Evolutionary conservation across 352 stramenopile species (phyloP).

Genomic region (Pythium plurisporium): DNA sequence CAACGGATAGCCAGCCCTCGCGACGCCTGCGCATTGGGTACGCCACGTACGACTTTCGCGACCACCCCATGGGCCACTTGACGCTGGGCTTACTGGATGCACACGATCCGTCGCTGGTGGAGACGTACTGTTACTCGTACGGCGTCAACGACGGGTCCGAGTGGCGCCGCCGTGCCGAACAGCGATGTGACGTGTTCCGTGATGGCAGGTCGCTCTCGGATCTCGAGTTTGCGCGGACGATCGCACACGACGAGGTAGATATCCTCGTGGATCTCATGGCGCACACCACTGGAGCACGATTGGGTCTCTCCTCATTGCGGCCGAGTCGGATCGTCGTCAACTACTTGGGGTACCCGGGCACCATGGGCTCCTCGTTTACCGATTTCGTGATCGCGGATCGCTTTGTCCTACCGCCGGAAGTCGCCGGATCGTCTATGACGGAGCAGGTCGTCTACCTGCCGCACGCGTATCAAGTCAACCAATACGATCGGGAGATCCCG

Average conservation of each 20-base stretch:
- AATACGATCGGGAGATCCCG: constrained; percentile 90
- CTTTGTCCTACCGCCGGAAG: constrained; percentile 59
- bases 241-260: constrained; percentile 85
- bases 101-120: constrained; percentile 82
- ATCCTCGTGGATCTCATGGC: constrained; percentile 92
- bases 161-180: constrained; percentile 79
- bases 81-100: constrained; percentile 90
- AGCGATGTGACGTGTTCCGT: constrained; percentile 86
- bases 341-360: constrained; percentile 90
- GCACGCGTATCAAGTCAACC: constrained; percentile 92
- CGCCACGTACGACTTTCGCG: constrained; percentile 89
- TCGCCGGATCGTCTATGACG: constrained; percentile 69
- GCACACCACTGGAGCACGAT: constrained; percentile 90
- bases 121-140: constrained; percentile 90
- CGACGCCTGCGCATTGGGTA: constrained; percentile 83
- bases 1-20: constrained; percentile 24
- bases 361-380: constrained; percentile 89
- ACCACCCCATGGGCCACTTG: constrained; percentile 90
- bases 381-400: constrained; percentile 92
- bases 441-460: constrained; percentile 92
- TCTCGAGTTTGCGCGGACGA: constrained; percentile 70
- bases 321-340: constrained; percentile 87
- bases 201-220: constrained; percentile 70
- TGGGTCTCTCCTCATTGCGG: constrained; percentile 92
- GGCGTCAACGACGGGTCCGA: constrained; percentile 70